A percentile compares a stretch with the other conserved stretches of the same genome.
Conservation (phyloP, 2,329 filamentous ascomycete species). For the Verticillium dahliae region DNA sequence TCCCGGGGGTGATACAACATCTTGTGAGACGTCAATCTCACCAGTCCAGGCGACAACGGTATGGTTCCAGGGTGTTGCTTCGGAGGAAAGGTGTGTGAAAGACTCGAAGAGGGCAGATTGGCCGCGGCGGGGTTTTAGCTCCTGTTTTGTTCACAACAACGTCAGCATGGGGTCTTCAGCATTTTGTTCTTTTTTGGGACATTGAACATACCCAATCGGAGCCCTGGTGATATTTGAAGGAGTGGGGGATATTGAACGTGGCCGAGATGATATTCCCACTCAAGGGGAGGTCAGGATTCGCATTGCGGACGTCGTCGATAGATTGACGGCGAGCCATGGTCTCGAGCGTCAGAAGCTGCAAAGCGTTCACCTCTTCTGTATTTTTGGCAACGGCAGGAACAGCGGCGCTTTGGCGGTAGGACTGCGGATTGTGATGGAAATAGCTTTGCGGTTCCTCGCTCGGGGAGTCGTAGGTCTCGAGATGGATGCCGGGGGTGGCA, state of each 20-base stretch:
- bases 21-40: slow-evolving; percentile 58
- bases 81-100: slow-evolving; percentile 80
- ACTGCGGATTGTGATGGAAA: slow-evolving; percentile 11
- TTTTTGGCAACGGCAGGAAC: slow-evolving; percentile 4
- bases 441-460: slow-evolving; percentile 12
- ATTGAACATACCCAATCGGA: slow-evolving; percentile 52
- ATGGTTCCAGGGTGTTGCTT: slow-evolving; percentile 80
- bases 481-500: slow-evolving; percentile 21
- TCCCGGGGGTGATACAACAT: slow-evolving; percentile 37
- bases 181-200: neutral
- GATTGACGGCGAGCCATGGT: slow-evolving; percentile 41
- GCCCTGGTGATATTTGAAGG: slow-evolving; percentile 50
- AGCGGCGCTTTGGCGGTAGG: neutral
- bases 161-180: slow-evolving; percentile 4
- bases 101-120: slow-evolving; percentile 91
- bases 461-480: slow-evolving; percentile 14
- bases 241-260: slow-evolving; percentile 57
- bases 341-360: slow-evolving; percentile 33
- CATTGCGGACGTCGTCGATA: slow-evolving; percentile 47
- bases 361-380: slow-evolving; percentile 8
- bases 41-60: slow-evolving; percentile 93
- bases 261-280: slow-evolving; percentile 62
- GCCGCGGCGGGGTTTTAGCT: slow-evolving; percentile 70
- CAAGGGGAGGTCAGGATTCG: slow-evolving; percentile 50
- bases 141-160: slow-evolving; percentile 35